phyloP scores from a whole-genome alignment of 306 rosid species.

The Vigna radiata region DNA sequence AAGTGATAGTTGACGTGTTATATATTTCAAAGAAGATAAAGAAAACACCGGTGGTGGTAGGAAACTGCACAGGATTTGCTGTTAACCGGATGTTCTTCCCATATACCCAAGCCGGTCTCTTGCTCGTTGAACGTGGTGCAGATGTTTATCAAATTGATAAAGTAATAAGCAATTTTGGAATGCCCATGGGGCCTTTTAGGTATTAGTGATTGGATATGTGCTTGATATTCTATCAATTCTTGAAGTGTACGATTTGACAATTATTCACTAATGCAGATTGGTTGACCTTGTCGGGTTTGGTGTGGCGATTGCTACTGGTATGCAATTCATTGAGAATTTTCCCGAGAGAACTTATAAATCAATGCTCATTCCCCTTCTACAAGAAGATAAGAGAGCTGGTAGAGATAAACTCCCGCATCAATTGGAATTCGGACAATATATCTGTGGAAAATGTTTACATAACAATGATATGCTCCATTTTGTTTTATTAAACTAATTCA shows the following conservation, averaged over 20 bases:
- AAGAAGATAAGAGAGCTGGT: constrained; percentile 93
- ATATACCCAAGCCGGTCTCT: constrained; percentile 77
- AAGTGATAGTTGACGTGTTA: constrained; percentile 83
- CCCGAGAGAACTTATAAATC: constrained; percentile 87
- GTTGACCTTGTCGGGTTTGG: constrained; percentile 93
- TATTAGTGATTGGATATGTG: constrained; percentile 40
- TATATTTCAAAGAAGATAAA: constrained; percentile 82
- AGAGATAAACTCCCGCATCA: constrained; percentile 28
- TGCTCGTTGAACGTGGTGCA: constrained; percentile 86
- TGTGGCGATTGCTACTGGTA: constrained; percentile 78
- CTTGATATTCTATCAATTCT: constrained; percentile 24
- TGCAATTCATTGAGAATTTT: constrained; percentile 63
- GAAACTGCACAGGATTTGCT: constrained; percentile 98
- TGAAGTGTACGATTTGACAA: constrained; percentile 37
- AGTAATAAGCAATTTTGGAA: constrained; percentile 68
- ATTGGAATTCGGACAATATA: constrained; percentile 22
- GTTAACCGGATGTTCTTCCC: constrained; percentile 96
- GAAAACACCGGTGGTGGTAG: constrained; percentile 97
- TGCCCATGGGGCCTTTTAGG: constrained; percentile 99
- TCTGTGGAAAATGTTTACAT: constrained; percentile 22
- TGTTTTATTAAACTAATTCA: constrained; percentile 13
- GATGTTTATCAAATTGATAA: constrained; percentile 84
- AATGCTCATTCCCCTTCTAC: constrained; percentile 84
- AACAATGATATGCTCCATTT: constrained; percentile 1
- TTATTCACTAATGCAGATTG: constrained; percentile 63